Evolutionary conservation across 495 filamentous ascomycete species (phyloP).

Genomic region (Extremus antarcticus): DNA sequence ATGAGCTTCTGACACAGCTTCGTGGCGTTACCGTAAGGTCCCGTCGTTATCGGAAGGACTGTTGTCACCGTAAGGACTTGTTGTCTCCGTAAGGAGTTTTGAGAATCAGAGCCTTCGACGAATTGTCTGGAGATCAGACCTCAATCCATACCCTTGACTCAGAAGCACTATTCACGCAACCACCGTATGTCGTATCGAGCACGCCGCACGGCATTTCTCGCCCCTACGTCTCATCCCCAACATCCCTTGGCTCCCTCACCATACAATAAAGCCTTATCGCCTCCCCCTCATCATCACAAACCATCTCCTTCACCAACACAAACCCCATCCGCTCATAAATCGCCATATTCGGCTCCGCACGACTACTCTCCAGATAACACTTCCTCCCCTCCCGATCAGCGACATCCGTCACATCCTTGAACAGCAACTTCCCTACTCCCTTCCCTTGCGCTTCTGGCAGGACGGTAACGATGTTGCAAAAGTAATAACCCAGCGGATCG

Average conservation of each 20-base stretch:
- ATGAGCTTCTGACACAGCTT: too few species aligned
- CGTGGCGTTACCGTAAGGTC: too few species aligned
- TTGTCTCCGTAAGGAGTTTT: too few species aligned
- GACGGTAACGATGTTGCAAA: slow-evolving; percentile 61
- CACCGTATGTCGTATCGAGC: too few species aligned
- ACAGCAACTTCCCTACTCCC: slow-evolving; percentile 49
- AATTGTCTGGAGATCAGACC: too few species aligned
- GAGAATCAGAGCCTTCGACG: too few species aligned
- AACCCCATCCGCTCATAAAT: slow-evolving; percentile 62
- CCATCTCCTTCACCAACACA: slow-evolving; percentile 47
- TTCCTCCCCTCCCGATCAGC: slow-evolving; percentile 49
- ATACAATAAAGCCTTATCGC: slow-evolving; percentile 39
- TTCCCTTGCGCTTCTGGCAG: slow-evolving; percentile 45
- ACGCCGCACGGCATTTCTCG: too few species aligned
- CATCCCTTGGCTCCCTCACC: slow-evolving; percentile 36
- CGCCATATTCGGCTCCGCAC: slow-evolving; percentile 49
- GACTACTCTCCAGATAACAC: slow-evolving; percentile 57
- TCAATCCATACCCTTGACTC: too few species aligned
- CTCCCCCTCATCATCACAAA: slow-evolving; percentile 48
- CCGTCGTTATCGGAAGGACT: too few species aligned
- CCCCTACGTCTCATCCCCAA: not conserved
- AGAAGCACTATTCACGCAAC: too few species aligned
- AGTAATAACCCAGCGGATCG: slow-evolving; percentile 53
- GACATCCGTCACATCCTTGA: slow-evolving; percentile 44
- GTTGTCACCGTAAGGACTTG: too few species aligned